Evolutionary conservation across 768 basidiomycete genomes (phyloP).

Genomic region (Scleroderma bovista): DNA sequence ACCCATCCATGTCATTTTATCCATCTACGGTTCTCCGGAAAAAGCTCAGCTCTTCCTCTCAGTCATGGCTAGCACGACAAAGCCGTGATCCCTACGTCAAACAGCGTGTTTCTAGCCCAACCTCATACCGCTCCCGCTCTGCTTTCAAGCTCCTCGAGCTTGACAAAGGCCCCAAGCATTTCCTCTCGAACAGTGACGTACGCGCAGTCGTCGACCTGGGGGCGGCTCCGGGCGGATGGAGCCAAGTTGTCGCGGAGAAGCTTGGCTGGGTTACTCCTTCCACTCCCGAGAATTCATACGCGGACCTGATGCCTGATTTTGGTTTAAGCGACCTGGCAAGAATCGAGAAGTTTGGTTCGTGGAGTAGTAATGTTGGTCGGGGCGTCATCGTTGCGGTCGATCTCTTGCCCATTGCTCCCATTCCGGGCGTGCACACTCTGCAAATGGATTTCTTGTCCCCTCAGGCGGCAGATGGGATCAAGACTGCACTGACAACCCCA

Average conservation of each 20-base stretch:
- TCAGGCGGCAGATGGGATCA: constrained; percentile 41
- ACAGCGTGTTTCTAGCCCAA: constrained; percentile 39
- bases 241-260: constrained; percentile 68
- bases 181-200: constrained; percentile 49
- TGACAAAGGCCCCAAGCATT: constrained; percentile 46
- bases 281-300: neutral
- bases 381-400: constrained; percentile 74
- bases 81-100: constrained; percentile 67
- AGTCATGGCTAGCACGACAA: constrained; percentile 66
- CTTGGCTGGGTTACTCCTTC: constrained; percentile 43
- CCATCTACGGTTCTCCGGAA: constrained; percentile 23
- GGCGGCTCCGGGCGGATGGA: constrained; percentile 93
- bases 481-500: constrained; percentile 28
- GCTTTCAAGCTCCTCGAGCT: constrained; percentile 91
- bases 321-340: neutral
- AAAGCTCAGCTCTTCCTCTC: constrained; percentile 39
- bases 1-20: constrained; percentile 32
- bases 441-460: constrained; percentile 75
- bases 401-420: constrained; percentile 62
- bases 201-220: constrained; percentile 79
- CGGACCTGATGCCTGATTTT: neutral
- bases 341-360: constrained; percentile 2
- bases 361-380: constrained; percentile 23
- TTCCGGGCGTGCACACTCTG: constrained; percentile 68
- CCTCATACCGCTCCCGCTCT: constrained; percentile 72